A percentile compares a stretch with the other conserved stretches of the same genome.
phyloP scores from a whole-genome alignment of 768 basidiomycete species.

The Tylopilus plumbeoviolaceoides region DNA sequence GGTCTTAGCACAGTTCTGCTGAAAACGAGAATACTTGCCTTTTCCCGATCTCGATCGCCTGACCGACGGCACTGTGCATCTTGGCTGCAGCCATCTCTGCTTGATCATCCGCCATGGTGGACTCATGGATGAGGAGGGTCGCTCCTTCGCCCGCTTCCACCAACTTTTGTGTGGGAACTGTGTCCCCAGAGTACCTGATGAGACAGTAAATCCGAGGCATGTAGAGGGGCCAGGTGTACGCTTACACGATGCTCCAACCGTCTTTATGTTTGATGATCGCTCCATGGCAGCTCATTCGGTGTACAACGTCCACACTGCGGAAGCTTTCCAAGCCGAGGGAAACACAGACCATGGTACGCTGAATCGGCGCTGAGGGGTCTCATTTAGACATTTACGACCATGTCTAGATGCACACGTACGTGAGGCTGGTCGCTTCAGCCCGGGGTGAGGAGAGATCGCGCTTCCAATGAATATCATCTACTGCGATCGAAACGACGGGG shows the following conservation, averaged over 20 bases:
- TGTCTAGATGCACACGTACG: constrained; percentile 1
- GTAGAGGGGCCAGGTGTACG: neutral
- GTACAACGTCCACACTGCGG: constrained; percentile 66
- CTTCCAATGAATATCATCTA: constrained; percentile 52
- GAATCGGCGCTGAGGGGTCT: constrained; percentile 38
- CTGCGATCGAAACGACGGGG: constrained; percentile 53
- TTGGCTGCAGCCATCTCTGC: constrained; percentile 67
- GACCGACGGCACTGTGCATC: constrained; percentile 86
- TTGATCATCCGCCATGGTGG: constrained; percentile 86
- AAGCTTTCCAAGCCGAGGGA: constrained; percentile 58
- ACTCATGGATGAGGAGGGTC: constrained; percentile 90
- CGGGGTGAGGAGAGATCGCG: constrained; percentile 32
- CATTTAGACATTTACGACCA: neutral
- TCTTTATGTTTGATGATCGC: constrained; percentile 60
- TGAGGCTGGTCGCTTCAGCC: neutral
- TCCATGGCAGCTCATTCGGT: constrained; percentile 73
- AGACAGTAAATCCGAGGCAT: neutral
- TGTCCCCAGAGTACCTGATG: constrained; percentile 87
- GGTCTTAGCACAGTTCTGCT: neutral
- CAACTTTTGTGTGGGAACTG: constrained; percentile 67
- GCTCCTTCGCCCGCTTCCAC: constrained; percentile 60
- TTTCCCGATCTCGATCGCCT: constrained; percentile 76
- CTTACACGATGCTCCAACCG: constrained; percentile 46
- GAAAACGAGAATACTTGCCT: constrained; percentile 41
- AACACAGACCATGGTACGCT: constrained; percentile 39